These are phyloP conservation scores for Pseudocercospora macadamiae DNA, from an alignment of 2,329 filamentous ascomycete species.

Conservation along the genomic window DNA sequence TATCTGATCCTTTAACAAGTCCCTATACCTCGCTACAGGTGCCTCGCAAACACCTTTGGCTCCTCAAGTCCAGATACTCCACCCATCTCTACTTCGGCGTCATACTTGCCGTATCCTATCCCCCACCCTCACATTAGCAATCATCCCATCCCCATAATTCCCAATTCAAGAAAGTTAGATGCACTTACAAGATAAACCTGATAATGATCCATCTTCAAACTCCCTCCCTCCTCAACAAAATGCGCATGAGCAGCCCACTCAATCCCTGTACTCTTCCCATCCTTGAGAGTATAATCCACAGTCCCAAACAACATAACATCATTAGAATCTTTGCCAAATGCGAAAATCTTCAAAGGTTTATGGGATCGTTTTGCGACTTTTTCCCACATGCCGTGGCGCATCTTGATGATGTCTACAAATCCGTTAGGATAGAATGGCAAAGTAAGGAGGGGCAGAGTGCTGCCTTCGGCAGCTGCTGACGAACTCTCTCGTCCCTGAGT, in stretches of 20 bases:
- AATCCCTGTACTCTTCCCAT: slow-evolving; percentile 48
- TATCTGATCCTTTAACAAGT: too few relatives aligned
- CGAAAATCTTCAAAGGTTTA: slow-evolving; percentile 52
- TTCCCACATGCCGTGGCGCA: slow-evolving; percentile 59
- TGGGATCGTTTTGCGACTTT: slow-evolving; percentile 54
- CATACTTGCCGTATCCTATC: background rate
- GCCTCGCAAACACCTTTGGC: too few relatives aligned
- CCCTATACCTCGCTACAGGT: too few relatives aligned
- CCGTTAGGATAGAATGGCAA: too few relatives aligned
- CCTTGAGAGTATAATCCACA: slow-evolving; percentile 57
- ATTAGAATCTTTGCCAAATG: slow-evolving; percentile 50
- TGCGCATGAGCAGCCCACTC: slow-evolving; percentile 61
- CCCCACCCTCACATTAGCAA: background rate
- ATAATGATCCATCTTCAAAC: slow-evolving; percentile 58
- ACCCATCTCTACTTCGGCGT: background rate
- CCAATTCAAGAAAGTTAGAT: background rate
- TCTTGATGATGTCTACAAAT: slow-evolving; percentile 55
- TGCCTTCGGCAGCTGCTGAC: too few relatives aligned
- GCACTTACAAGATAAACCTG: slow-evolving; percentile 57
- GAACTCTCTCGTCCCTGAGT: slow-evolving; percentile 50
- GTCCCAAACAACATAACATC: slow-evolving; percentile 60
- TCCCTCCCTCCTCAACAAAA: slow-evolving; percentile 55
- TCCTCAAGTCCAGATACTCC: too few relatives aligned
- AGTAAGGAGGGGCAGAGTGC: slow-evolving; percentile 3
- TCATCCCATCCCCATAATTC: background rate